A percentile compares a stretch with the other conserved stretches of the same genome.
Conservation (phyloP, 179 eudicot genomes). For the Beta lomatogona region DNA sequence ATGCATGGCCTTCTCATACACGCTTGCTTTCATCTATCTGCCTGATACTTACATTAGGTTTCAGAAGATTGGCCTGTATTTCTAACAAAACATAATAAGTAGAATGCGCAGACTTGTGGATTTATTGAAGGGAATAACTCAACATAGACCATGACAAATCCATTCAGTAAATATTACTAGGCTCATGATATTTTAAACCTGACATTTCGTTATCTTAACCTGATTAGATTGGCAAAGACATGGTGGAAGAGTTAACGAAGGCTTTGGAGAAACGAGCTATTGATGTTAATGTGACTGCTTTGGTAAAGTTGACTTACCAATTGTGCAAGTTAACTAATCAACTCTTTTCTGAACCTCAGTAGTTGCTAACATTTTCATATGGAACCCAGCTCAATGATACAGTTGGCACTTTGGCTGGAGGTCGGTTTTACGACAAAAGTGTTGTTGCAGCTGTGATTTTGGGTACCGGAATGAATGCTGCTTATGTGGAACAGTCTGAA, state of each 20-base stretch:
- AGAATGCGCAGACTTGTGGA: neutral
- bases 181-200: constrained; percentile 4
- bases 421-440: constrained; percentile 68
- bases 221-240: constrained; percentile 57
- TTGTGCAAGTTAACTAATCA: neutral
- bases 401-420: constrained; percentile 88
- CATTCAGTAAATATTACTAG: neutral
- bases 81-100: neutral
- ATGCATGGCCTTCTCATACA: neutral
- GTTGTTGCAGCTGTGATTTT: constrained; percentile 81
- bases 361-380: constrained; percentile 16
- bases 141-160: neutral
- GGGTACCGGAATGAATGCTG: constrained; percentile 95
- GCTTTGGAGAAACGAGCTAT: constrained; percentile 51
- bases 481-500: constrained; percentile 72
- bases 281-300: constrained; percentile 57
- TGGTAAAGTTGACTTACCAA: constrained; percentile 39
- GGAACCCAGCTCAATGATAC: constrained; percentile 73
- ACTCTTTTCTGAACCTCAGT: neutral
- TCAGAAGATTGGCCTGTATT: neutral
- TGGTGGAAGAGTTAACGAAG: constrained; percentile 49
- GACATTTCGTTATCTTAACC: constrained; percentile 1
- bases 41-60: neutral
- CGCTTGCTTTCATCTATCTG: neutral
- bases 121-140: neutral